These are phyloP conservation scores for Chlorophyllum brunneum DNA, from an alignment of 768 basidiomycete species.

Conservation along the genomic window DNA sequence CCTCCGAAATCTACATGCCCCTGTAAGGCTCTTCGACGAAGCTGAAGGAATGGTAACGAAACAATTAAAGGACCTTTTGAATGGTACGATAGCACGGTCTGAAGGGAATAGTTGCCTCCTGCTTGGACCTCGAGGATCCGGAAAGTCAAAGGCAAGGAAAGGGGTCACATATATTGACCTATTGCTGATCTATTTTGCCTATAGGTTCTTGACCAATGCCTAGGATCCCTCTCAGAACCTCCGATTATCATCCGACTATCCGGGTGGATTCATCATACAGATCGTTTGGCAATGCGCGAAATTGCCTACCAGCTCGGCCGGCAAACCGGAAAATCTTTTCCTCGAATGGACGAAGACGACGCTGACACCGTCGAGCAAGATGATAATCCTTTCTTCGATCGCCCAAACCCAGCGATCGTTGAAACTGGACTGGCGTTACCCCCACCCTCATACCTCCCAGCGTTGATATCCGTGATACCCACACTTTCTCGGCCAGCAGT, in stretches of 20 bases:
- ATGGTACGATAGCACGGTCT: constrained; percentile 70
- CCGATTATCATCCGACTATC: constrained; percentile 81
- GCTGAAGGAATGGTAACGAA: constrained; percentile 48
- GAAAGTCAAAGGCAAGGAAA: constrained; percentile 70
- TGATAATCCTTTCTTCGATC: constrained; percentile 48
- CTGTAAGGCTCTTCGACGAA: constrained; percentile 11
- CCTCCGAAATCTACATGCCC: constrained; percentile 39
- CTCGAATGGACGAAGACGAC: constrained; percentile 24
- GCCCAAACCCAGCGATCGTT: constrained; percentile 12
- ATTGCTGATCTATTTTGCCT: constrained; percentile 8
- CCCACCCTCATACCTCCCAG: constrained; percentile 66
- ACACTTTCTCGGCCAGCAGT: constrained; percentile 78
- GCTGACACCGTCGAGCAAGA: constrained; percentile 32
- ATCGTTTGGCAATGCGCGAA: constrained; percentile 88
- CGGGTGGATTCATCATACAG: constrained; percentile 81
- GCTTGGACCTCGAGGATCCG: constrained; percentile 80
- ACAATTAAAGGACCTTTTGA: constrained; percentile 60
- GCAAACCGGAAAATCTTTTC: constrained; percentile 65
- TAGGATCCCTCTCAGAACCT: constrained; percentile 39
- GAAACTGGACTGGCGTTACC: constrained; percentile 39
- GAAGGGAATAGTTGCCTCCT: constrained; percentile 95
- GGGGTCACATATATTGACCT: not conserved
- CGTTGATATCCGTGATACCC: constrained; percentile 71
- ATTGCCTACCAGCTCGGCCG: constrained; percentile 80
- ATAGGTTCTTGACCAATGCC: constrained; percentile 60